Conservation (phyloP, 1,284 basidiomycete genomes). For the Leccinum griseonigrum region DNA sequence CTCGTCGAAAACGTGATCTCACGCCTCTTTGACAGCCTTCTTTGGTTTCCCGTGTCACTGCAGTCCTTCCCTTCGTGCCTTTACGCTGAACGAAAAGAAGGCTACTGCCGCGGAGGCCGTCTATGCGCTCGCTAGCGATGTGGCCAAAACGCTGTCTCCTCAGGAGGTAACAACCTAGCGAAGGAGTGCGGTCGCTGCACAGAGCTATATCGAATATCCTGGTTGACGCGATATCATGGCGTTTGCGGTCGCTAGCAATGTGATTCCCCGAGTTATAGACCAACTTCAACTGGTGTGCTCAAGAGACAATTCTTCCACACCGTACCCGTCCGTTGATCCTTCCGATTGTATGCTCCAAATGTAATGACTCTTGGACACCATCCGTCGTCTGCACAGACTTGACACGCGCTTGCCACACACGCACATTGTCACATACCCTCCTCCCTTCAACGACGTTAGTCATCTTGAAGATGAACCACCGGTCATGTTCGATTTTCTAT, state of each 20-base stretch:
- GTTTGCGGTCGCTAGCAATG: neutral
- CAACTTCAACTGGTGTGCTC: no score
- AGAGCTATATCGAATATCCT: slow-evolving; percentile 71
- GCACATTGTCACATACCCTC: no score
- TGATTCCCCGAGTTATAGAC: no score
- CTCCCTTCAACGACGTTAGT: no score
- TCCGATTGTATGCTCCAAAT: no score
- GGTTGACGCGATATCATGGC: slow-evolving; percentile 45
- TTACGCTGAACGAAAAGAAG: slow-evolving; percentile 69
- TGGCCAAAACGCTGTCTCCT: slow-evolving; percentile 42
- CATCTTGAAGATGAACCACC: no score
- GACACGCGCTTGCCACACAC: no score
- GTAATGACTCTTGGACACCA: no score
- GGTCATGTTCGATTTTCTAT: no score
- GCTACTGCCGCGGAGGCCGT: slow-evolving; percentile 75
- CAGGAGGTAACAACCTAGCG: slow-evolving; percentile 58
- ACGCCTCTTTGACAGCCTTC: slow-evolving; percentile 51
- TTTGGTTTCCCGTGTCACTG: slow-evolving; percentile 71
- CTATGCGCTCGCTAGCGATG: slow-evolving; percentile 53
- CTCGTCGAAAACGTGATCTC: neutral
- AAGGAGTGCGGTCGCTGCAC: slow-evolving; percentile 76
- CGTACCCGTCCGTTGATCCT: no score
- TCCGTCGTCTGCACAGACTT: no score
- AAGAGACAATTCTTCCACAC: no score
- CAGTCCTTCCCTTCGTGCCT: slow-evolving; percentile 75